Evolutionary conservation across 2,329 filamentous ascomycete species (phyloP).

Genomic region (Metarhizium humberi): DNA sequence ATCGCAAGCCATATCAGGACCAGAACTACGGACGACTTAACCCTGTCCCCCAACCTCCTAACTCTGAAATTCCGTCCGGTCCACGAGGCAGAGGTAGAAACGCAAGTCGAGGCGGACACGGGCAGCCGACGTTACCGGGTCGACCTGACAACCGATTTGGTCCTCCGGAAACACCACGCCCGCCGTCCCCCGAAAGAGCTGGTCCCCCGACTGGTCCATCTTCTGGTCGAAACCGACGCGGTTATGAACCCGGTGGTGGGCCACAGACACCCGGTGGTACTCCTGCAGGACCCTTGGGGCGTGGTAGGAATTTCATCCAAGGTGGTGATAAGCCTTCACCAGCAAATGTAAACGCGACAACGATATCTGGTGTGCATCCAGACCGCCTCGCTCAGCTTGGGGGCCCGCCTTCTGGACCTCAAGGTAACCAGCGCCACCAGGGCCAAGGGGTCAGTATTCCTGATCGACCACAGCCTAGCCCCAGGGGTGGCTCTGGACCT

Average conservation of each 20-base stretch:
- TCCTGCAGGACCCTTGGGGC: slow-evolving; percentile 23
- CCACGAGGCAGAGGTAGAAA: slow-evolving; percentile 42
- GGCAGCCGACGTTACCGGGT: slow-evolving; percentile 23
- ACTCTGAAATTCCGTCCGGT: slow-evolving; percentile 43
- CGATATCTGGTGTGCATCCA: slow-evolving; percentile 34
- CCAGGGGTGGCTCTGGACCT: slow-evolving; percentile 13
- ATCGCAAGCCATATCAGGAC: slow-evolving; percentile 44
- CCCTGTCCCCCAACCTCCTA: slow-evolving; percentile 30
- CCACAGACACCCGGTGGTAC: slow-evolving; percentile 20
- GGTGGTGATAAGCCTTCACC: slow-evolving; percentile 15
- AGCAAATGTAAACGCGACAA: slow-evolving; percentile 14
- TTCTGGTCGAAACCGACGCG: slow-evolving; percentile 36
- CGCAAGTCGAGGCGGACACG: slow-evolving; percentile 26
- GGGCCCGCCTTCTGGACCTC: slow-evolving; percentile 18
- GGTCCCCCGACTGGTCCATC: slow-evolving; percentile 41
- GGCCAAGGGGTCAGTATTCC: slow-evolving; percentile 16
- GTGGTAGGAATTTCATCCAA: slow-evolving; percentile 28
- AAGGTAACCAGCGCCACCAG: slow-evolving; percentile 20
- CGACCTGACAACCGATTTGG: slow-evolving; percentile 34
- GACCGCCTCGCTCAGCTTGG: slow-evolving; percentile 41
- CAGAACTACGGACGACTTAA: slow-evolving; percentile 55
- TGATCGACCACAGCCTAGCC: slow-evolving; percentile 17
- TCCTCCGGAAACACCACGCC: slow-evolving; percentile 29
- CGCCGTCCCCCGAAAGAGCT: slow-evolving; percentile 36
- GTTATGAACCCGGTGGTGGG: slow-evolving; percentile 27